A percentile compares a stretch with the other conserved stretches of the same genome.
phyloP scores from a whole-genome alignment of 148 eudicot genomes.

The Cornus florida region DNA sequence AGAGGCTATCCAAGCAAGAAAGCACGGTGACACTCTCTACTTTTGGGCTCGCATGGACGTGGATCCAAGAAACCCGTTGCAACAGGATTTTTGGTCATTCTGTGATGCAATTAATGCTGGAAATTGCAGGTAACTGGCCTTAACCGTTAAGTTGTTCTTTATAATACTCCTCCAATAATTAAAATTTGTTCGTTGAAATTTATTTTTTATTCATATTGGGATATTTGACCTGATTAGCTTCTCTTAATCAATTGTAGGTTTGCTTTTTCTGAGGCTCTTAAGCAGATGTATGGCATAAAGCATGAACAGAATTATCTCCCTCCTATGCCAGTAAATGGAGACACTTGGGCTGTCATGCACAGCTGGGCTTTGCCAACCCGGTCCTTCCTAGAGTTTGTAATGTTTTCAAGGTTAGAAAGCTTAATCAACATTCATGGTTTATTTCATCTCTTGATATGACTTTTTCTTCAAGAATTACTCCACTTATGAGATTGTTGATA shows the following conservation, averaged over 20 bases:
- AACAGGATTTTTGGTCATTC: constrained; percentile 91
- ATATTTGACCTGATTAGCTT: constrained; percentile 8
- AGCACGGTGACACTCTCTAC: constrained; percentile 73
- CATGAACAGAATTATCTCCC: constrained; percentile 54
- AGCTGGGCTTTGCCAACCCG: constrained; percentile 90
- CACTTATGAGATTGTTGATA: background rate
- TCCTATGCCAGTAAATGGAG: constrained; percentile 78
- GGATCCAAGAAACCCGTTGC: constrained; percentile 70
- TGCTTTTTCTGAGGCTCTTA: constrained; percentile 75
- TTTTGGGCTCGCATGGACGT: constrained; percentile 87
- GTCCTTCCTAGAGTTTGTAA: constrained; percentile 87
- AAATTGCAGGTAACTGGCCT: constrained; percentile 66
- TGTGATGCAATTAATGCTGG: constrained; percentile 97
- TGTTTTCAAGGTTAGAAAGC: constrained; percentile 72
- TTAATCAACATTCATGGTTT: background rate
- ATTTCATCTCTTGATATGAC: background rate
- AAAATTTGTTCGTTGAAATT: background rate
- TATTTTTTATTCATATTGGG: background rate
- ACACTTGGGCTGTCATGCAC: constrained; percentile 89
- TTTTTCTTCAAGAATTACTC: background rate
- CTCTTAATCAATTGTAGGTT: constrained; percentile 40
- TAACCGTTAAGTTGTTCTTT: background rate
- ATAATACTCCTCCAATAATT: background rate
- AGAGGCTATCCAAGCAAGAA: constrained; percentile 58
- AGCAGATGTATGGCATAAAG: constrained; percentile 71